These are phyloP conservation scores for Eimeria praecox DNA, from an alignment of 169 alveolate species.

Conservation along the genomic window DNA sequence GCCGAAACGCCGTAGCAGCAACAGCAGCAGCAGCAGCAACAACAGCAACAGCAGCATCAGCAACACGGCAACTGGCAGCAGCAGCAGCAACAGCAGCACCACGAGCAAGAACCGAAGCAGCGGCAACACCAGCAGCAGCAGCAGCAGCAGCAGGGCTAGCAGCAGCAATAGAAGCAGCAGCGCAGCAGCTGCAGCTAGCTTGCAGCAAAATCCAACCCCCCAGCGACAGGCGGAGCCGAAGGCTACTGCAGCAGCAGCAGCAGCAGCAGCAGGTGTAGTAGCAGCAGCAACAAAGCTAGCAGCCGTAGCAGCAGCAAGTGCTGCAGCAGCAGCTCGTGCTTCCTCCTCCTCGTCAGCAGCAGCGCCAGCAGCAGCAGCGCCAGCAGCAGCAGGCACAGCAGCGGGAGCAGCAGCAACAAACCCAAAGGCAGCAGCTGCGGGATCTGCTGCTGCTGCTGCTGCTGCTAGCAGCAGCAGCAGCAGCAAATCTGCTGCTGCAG, in stretches of 20 bases:
- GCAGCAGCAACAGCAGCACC: constrained; percentile 10
- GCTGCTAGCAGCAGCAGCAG: constrained; percentile 5
- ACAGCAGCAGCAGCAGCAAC: not conserved
- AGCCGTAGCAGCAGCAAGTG: not conserved
- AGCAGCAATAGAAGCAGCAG: not conserved
- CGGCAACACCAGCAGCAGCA: constrained; percentile 1
- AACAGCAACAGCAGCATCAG: not conserved
- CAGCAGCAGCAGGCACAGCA: not conserved
- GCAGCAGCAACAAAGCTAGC: not conserved
- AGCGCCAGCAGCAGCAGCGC: not conserved
- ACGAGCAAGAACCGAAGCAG: not conserved
- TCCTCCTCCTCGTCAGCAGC: not conserved
- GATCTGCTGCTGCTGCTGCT: not conserved
- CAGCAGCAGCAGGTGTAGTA: not conserved
- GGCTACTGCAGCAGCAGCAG: not conserved
- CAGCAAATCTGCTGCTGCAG: not conserved
- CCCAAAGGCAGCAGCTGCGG: not conserved
- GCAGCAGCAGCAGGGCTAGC: not conserved
- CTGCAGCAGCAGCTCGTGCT: not conserved
- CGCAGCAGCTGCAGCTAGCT: not conserved
- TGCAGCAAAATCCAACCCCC: not conserved
- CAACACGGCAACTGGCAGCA: not conserved
- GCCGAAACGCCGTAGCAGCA: constrained; percentile 6
- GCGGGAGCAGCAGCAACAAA: not conserved
- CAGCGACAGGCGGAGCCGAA: not conserved